Conservation (phyloP, 371 early-diverging fungal species). For the Rhizopus delemar region DNA sequence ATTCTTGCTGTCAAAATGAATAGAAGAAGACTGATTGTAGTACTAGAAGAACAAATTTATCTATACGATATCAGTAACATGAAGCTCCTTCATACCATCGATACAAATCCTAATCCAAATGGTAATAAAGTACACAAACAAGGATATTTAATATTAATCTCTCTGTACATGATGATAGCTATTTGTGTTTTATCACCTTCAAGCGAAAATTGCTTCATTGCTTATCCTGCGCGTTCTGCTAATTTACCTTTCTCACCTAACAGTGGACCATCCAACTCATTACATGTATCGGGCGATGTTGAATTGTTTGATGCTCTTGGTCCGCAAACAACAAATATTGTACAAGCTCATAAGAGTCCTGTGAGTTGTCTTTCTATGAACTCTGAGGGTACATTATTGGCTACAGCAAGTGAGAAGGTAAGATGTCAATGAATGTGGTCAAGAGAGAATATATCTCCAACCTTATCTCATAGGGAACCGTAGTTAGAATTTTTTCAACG, state of each 20-base stretch:
- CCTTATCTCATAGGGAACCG: constrained; percentile 75
- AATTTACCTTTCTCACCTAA: constrained; percentile 49
- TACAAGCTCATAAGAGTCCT: constrained; percentile 93
- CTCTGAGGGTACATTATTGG: constrained; percentile 88
- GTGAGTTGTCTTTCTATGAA: constrained; percentile 85
- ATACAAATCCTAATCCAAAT: constrained; percentile 88
- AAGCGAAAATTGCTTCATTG: constrained; percentile 90
- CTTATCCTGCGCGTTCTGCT: constrained; percentile 80
- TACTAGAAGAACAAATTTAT: constrained; percentile 89
- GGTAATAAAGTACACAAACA: constrained; percentile 45
- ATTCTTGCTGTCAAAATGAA: constrained; percentile 94
- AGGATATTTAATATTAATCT: neutral
- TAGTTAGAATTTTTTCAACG: constrained; percentile 93
- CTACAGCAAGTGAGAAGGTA: constrained; percentile 93
- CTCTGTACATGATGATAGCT: constrained; percentile 43
- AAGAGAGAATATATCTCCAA: too few species aligned
- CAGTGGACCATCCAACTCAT: constrained; percentile 24
- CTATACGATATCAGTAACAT: constrained; percentile 95
- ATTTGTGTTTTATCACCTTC: constrained; percentile 93
- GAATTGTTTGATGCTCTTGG: constrained; percentile 85
- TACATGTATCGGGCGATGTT: constrained; percentile 74
- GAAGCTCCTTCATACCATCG: constrained; percentile 93
- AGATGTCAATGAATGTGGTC: neutral
- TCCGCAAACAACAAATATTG: constrained; percentile 84
- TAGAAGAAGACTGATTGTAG: constrained; percentile 86